Percentiles rank a stretch among this genome's conserved stretches.
phyloP scores from a whole-genome alignment of 1,139 yeast species.

The Pichia sp. region DNA sequence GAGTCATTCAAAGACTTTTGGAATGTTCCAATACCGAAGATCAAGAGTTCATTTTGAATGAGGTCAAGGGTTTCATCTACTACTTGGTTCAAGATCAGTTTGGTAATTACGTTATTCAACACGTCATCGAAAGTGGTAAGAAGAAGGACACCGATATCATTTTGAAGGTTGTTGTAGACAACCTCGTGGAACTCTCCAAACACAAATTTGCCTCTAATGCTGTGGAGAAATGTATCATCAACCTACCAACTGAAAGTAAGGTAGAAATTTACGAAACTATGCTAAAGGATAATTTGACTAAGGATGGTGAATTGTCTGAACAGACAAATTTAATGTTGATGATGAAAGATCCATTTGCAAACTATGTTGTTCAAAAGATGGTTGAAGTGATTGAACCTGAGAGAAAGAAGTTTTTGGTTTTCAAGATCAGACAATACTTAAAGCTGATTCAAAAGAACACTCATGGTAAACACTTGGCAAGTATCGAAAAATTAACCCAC shows the following conservation, averaged over 20 bases:
- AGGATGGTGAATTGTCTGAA: conserved; percentile 43
- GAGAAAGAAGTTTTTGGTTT: conserved; percentile 55
- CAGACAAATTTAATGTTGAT: conserved; percentile 64
- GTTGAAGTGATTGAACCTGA: conserved; percentile 73
- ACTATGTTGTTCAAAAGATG: conserved; percentile 91
- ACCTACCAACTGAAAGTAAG: conserved; percentile 61
- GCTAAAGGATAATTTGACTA: conserved; percentile 42
- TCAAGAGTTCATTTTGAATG: conserved; percentile 57
- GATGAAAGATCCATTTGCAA: conserved; percentile 98
- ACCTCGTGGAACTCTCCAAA: conserved; percentile 75
- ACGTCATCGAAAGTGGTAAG: conserved; percentile 77
- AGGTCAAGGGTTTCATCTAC: conserved; percentile 65
- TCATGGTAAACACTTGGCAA: conserved; percentile 80
- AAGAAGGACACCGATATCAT: conserved; percentile 39
- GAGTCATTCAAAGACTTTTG: conserved; percentile 87
- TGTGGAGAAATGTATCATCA: conserved; percentile 85
- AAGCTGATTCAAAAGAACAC: conserved; percentile 50
- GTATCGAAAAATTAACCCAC: conserved; percentile 71
- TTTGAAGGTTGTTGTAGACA: conserved; percentile 33
- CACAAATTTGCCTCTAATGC: conserved; percentile 98
- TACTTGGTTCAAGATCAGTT: conserved; percentile 90
- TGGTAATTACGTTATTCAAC: conserved; percentile 97
- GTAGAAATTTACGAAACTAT: conserved; percentile 55
- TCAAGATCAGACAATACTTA: conserved; percentile 55
- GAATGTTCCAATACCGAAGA: conserved; percentile 63